phyloP scores from a whole-genome alignment of 257 asterid genomes.

The Osmanthus fragrans region DNA sequence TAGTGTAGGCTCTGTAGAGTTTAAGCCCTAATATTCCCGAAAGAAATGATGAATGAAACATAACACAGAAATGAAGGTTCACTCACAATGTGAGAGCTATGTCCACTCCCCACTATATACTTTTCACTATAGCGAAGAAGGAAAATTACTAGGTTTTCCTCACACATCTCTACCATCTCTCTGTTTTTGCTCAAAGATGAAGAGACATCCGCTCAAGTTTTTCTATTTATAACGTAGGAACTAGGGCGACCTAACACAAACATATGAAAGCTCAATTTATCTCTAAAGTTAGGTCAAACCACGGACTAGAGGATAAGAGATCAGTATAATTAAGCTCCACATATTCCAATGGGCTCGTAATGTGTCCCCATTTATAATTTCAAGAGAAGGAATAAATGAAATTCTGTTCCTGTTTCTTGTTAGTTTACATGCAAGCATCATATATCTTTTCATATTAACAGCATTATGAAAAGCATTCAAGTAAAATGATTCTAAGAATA shows the following conservation, averaged over 20 bases:
- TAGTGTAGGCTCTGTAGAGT: not conserved
- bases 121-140: not conserved
- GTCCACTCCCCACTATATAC: not conserved
- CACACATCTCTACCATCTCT: not conserved
- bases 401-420: not conserved
- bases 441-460: not conserved
- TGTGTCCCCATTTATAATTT: not conserved
- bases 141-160: not conserved
- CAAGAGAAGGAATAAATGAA: not conserved
- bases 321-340: conserved; percentile 16
- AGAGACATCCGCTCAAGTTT: not conserved
- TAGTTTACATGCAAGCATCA: not conserved
- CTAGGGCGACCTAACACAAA: not conserved
- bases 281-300: no score
- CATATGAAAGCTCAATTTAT: not conserved
- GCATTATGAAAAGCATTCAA: not conserved
- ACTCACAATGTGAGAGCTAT: not conserved
- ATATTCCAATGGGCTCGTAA: not conserved
- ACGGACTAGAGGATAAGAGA: no score
- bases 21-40: not conserved
- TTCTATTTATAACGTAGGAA: not conserved
- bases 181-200: not conserved
- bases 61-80: not conserved
- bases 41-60: not conserved
- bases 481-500: conserved; percentile 9